Conservation (phyloP, 306 rosid species). For the Vachellia pachyceras region DNA sequence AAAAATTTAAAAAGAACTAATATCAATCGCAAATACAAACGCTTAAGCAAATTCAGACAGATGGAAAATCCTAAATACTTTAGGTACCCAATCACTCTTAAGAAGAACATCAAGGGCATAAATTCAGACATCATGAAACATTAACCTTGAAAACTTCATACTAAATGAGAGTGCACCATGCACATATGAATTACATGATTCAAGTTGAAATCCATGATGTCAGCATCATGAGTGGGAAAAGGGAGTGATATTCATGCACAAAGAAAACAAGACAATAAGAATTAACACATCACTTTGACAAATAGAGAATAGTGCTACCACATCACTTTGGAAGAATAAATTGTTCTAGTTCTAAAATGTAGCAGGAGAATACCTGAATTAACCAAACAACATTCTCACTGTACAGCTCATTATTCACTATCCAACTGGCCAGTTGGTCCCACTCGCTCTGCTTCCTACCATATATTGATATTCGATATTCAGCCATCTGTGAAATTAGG, state of each 20-base stretch:
- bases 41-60: background rate
- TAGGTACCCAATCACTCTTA: background rate
- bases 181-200: background rate
- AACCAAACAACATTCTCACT: conserved; percentile 86
- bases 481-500: conserved; percentile 74
- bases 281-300: background rate
- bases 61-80: background rate
- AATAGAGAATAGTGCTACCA: background rate
- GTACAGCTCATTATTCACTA: conserved; percentile 78
- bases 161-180: background rate
- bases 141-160: background rate
- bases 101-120: background rate
- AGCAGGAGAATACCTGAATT: conserved; percentile 65
- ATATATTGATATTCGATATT: conserved; percentile 78
- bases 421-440: conserved; percentile 92
- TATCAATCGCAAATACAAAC: background rate
- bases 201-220: background rate
- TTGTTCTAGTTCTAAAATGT: background rate
- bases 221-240: background rate
- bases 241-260: background rate
- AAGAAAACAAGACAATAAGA: background rate
- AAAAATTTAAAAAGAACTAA: conserved; percentile 2
- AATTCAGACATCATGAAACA: background rate
- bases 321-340: conserved; percentile 14
- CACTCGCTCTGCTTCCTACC: conserved; percentile 94